Evolutionary conservation across 176 grass and related monocot genomes (phyloP).

Genomic region (Poa pratensis): DNA sequence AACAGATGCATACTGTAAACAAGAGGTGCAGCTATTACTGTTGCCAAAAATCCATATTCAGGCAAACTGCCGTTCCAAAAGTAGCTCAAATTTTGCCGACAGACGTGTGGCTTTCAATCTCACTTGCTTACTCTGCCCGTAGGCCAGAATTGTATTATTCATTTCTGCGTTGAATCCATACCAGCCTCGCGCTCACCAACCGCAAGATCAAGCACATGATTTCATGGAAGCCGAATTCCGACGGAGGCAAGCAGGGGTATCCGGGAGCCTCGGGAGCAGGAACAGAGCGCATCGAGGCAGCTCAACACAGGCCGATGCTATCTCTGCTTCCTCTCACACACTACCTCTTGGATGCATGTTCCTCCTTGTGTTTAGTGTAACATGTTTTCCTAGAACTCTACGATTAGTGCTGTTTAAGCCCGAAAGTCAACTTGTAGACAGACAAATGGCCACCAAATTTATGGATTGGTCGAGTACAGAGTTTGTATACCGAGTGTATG

Average conservation of each 20-base stretch:
- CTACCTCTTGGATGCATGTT: constrained; percentile 32
- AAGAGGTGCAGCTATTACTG: neutral
- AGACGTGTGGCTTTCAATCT: neutral
- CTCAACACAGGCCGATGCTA: constrained; percentile 14
- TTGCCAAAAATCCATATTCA: neutral
- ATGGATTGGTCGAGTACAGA: neutral
- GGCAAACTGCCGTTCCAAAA: neutral
- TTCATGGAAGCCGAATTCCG: constrained; percentile 19
- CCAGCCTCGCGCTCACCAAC: neutral
- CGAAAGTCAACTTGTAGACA: neutral
- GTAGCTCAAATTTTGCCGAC: neutral
- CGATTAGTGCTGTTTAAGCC: neutral
- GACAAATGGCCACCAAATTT: neutral
- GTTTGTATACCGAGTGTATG: neutral
- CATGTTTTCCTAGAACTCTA: neutral
- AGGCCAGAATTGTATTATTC: neutral
- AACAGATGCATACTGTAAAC: neutral
- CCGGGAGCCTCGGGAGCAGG: constrained; percentile 38
- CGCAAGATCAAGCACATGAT: neutral
- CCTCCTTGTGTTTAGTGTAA: constrained; percentile 40
- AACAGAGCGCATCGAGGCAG: constrained; percentile 3
- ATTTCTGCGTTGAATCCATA: neutral
- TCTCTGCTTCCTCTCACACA: constrained; percentile 11
- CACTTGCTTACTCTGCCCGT: neutral
- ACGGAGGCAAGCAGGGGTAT: constrained; percentile 2